These are phyloP conservation scores for Periconia sp. DNA, from an alignment of 2,329 filamentous ascomycete genomes.

Conservation along the genomic window DNA sequence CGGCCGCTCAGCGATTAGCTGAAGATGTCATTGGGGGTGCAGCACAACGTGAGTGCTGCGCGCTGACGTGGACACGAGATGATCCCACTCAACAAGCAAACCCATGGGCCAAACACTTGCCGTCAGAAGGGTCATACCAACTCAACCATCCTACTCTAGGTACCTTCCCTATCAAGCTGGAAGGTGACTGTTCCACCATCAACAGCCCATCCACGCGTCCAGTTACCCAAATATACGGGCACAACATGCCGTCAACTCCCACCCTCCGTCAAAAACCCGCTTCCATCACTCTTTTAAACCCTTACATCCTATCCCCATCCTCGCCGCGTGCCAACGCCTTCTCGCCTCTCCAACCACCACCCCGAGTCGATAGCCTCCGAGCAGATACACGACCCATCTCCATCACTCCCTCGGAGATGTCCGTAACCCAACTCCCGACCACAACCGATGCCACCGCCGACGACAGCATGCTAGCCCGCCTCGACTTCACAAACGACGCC, in stretches of 20 bases:
- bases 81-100: conserved; percentile 39
- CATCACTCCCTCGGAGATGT: conserved; percentile 37
- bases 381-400: conserved; percentile 29
- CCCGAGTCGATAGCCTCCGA: conserved; percentile 20
- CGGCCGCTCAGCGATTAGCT: conserved; percentile 61
- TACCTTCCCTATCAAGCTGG: conserved; percentile 45
- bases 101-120: conserved; percentile 40
- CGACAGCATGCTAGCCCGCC: conserved; percentile 45
- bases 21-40: conserved; percentile 62
- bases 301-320: conserved; percentile 40
- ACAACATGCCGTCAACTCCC: conserved; percentile 41
- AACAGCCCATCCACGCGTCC: conserved; percentile 42
- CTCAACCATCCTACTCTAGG: conserved; percentile 51
- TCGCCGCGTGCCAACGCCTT: conserved; percentile 35
- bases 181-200: conserved; percentile 45
- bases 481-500: conserved; percentile 47
- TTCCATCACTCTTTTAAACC: conserved; percentile 41
- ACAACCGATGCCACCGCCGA: conserved; percentile 39
- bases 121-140: conserved; percentile 45
- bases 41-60: conserved; percentile 69
- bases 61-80: conserved; percentile 65
- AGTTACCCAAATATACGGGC: conserved; percentile 42
- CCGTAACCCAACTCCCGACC: conserved; percentile 34
- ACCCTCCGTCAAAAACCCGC: conserved; percentile 33
- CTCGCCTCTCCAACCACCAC: conserved; percentile 32